These are phyloP conservation scores for Monilinia fructicola DNA, from an alignment of 2,329 filamentous ascomycete species.

Conservation along the genomic window DNA sequence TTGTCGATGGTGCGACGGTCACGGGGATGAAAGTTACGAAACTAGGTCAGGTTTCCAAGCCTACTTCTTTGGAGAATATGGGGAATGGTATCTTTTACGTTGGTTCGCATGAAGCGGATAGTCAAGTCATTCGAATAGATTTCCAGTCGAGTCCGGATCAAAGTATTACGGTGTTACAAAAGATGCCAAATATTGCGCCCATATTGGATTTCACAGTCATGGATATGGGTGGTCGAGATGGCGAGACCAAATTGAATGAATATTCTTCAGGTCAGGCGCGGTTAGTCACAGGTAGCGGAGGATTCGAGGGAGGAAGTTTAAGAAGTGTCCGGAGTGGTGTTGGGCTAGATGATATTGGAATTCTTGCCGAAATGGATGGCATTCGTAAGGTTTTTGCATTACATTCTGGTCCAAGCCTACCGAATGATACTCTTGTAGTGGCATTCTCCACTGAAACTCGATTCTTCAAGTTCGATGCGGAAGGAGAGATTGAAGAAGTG, in stretches of 20 bases:
- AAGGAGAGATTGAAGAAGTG: conserved; percentile 83
- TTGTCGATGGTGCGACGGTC: conserved; percentile 66
- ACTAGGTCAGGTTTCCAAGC: conserved; percentile 68
- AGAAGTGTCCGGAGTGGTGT: conserved; percentile 92
- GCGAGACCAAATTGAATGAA: conserved; percentile 76
- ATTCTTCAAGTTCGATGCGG: conserved; percentile 70
- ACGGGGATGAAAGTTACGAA: conserved; percentile 68
- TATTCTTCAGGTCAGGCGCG: conserved; percentile 94
- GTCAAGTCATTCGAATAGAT: conserved; percentile 70
- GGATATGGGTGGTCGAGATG: conserved; percentile 87
- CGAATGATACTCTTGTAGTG: conserved; percentile 70
- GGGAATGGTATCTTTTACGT: conserved; percentile 74
- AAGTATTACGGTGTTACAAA: conserved; percentile 67
- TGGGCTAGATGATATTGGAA: conserved; percentile 81
- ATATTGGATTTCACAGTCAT: conserved; percentile 93
- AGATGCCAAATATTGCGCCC: conserved; percentile 80
- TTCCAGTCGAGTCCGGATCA: conserved; percentile 45
- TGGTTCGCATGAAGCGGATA: conserved; percentile 90
- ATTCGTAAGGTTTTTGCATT: conserved; percentile 73
- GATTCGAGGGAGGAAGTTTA: conserved; percentile 82
- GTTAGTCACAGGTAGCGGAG: conserved; percentile 89
- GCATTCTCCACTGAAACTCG: conserved; percentile 83
- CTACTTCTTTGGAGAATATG: conserved; percentile 76
- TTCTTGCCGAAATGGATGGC: conserved; percentile 75
- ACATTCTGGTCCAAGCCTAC: conserved; percentile 49